Conservation (phyloP, 768 basidiomycete genomes). For the Clavulina sp. region DNA sequence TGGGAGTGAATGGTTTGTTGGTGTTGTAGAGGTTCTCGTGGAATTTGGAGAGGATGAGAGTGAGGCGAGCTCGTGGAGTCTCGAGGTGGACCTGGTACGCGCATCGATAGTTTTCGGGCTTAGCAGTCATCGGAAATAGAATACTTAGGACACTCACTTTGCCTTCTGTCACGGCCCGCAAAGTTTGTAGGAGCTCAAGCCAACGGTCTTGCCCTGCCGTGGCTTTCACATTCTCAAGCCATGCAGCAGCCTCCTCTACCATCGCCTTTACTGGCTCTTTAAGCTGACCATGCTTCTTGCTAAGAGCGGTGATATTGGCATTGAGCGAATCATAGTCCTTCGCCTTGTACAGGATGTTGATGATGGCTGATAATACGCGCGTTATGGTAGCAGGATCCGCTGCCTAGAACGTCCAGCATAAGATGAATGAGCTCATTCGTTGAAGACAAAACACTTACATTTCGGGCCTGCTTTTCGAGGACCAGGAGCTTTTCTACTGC, state of each 20-base stretch:
- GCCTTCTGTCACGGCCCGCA: conserved; percentile 87
- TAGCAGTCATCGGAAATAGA: not conserved
- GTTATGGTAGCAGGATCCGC: conserved; percentile 88
- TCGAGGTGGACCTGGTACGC: conserved; percentile 78
- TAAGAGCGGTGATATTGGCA: conserved; percentile 44
- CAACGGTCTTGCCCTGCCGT: conserved; percentile 53
- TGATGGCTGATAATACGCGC: conserved; percentile 56
- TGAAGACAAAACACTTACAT: conserved; percentile 32
- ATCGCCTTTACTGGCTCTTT: conserved; percentile 82
- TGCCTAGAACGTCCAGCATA: conserved; percentile 33
- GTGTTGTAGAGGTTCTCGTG: conserved; percentile 52
- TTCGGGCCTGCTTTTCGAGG: conserved; percentile 92
- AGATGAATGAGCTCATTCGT: not conserved
- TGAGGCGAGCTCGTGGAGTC: conserved; percentile 88
- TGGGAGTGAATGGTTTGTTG: conserved; percentile 26
- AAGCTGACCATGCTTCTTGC: conserved; percentile 95
- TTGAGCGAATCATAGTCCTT: conserved; percentile 57
- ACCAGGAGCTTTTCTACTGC: conserved; percentile 76
- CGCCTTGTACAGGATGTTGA: conserved; percentile 54
- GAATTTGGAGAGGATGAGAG: conserved; percentile 66
- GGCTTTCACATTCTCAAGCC: conserved; percentile 60
- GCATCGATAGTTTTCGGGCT: not conserved
- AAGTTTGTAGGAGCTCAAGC: conserved; percentile 76
- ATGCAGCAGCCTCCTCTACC: conserved; percentile 70
- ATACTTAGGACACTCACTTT: conserved; percentile 40